These are phyloP conservation scores for Colletotrichum sp. DNA, from an alignment of 2,329 filamentous ascomycete genomes.

Conservation along the genomic window DNA sequence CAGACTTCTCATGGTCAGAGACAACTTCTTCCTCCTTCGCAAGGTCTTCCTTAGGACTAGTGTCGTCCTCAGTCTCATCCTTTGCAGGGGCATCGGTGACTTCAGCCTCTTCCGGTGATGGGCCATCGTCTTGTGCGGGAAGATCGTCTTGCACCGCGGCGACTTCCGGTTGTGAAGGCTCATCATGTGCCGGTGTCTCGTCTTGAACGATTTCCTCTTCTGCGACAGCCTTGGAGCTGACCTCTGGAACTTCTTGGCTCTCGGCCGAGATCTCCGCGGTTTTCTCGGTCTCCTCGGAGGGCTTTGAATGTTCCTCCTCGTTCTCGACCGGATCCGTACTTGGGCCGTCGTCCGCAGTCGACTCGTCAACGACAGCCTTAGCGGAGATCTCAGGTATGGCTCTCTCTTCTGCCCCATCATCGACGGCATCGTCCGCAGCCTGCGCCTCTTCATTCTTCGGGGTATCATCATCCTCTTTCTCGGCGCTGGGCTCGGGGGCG, in stretches of 20 bases:
- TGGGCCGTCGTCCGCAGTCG: neutral
- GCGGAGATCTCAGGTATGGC: neutral
- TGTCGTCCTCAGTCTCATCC: neutral
- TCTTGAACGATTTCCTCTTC: neutral
- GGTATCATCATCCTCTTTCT: conserved; percentile 15
- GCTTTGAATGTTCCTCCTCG: neutral
- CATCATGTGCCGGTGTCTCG: neutral
- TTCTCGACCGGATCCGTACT: neutral
- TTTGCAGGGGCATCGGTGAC: neutral
- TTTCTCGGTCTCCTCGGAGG: neutral
- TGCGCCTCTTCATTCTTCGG: neutral
- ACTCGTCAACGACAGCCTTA: neutral
- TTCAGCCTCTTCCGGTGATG: neutral
- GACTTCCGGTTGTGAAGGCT: neutral
- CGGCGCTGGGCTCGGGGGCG: neutral
- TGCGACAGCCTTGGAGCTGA: neutral
- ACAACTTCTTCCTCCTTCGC: neutral
- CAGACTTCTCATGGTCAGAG: neutral
- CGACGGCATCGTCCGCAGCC: neutral
- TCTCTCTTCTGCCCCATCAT: neutral
- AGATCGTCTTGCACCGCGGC: neutral
- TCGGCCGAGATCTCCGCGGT: neutral
- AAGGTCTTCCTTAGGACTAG: neutral
- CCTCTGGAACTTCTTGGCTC: neutral
- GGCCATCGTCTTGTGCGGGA: neutral